Conservation (phyloP, 1,284 basidiomycete genomes). For the Sphaerobolus stellatus region DNA sequence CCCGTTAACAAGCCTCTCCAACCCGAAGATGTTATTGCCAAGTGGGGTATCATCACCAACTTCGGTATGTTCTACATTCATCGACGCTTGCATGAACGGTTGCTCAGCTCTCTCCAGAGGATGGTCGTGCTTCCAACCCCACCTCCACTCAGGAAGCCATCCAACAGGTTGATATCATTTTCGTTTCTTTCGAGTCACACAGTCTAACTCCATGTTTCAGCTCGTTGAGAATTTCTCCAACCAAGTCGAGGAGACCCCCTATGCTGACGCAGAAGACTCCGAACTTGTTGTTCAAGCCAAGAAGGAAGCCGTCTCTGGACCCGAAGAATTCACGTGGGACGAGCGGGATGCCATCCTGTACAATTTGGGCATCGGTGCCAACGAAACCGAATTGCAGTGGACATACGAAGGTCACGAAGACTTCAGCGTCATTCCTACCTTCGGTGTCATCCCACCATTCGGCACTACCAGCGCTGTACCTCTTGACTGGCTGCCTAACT, state of each 20-base stretch:
- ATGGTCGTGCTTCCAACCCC: conserved; percentile 80
- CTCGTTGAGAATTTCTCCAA: conserved; percentile 84
- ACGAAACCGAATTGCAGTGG: conserved; percentile 89
- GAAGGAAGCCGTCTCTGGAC: conserved; percentile 48
- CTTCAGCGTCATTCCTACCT: conserved; percentile 88
- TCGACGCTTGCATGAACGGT: neutral
- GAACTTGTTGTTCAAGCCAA: conserved; percentile 84
- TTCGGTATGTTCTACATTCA: conserved; percentile 58
- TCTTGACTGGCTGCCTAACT: conserved; percentile 91
- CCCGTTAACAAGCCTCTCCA: conserved; percentile 71
- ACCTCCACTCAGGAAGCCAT: conserved; percentile 69
- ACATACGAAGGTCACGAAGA: conserved; percentile 87
- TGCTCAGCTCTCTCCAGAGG: conserved; percentile 42
- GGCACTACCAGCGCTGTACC: conserved; percentile 59
- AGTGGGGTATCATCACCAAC: conserved; percentile 81
- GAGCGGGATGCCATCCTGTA: conserved; percentile 95
- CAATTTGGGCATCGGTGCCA: conserved; percentile 95
- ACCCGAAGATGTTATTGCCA: conserved; percentile 75
- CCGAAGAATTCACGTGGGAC: conserved; percentile 70
- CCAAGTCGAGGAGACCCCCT: conserved; percentile 47
- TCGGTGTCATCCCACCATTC: conserved; percentile 96
- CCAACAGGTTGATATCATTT: conserved; percentile 49
- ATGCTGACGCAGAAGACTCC: conserved; percentile 83
- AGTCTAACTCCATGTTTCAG: conserved; percentile 29
- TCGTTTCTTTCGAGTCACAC: neutral